Base-by-base conservation (phyloP, 202 grass and related monocot species). In the Schoenoplectus tabernaemontani region DNA sequence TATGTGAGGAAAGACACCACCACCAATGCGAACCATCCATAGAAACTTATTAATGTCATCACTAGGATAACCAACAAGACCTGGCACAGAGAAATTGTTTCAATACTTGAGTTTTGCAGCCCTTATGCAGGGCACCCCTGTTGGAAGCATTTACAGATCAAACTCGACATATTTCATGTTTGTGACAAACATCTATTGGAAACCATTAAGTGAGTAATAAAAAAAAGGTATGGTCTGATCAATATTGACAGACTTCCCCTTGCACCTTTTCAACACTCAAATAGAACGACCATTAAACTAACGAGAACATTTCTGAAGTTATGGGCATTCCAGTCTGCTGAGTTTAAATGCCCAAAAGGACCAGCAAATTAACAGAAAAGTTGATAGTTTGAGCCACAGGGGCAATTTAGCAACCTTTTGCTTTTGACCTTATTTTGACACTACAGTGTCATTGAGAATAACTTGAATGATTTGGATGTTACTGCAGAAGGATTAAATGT, bases 1-100 rank as follows among this genome's bases (percentile, higher is more conserved):
- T 78, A 99, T 99, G 82, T 99, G 96, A 88, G 92, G 96, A 81
- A 99, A 96, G 42, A 96, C 96, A 80, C 96, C 96, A 64, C 96
- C 96, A 70, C 96, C 96, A 87, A 99, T 99, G 22, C 96, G 96
- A 82, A 99, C 96, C 96, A 99, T 99, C 96, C 96, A 99, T 66
- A 99, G 85, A 86, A 99, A 99, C 84, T 99, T 99, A 77, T 99
- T 99, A 59, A 99, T 99, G 79, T 99, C 96, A 88, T 99, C 96
- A 71, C 96, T 99, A 72, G 96, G 90, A 57, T 99, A 99, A 33
- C 96, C 96, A 84, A 99, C 96, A 83, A 99, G 92, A 24, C 96
- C 96, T 99, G 84, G 66, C 74, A 93, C 82, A 60, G n/a, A n/a
- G 24, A 80, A 48, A 50, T n/a, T 8, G 15, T 36, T 51, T 75